These are phyloP conservation scores for Heliosperma pusillum DNA, from an alignment of 148 eudicot genomes.

Conservation along the genomic window DNA sequence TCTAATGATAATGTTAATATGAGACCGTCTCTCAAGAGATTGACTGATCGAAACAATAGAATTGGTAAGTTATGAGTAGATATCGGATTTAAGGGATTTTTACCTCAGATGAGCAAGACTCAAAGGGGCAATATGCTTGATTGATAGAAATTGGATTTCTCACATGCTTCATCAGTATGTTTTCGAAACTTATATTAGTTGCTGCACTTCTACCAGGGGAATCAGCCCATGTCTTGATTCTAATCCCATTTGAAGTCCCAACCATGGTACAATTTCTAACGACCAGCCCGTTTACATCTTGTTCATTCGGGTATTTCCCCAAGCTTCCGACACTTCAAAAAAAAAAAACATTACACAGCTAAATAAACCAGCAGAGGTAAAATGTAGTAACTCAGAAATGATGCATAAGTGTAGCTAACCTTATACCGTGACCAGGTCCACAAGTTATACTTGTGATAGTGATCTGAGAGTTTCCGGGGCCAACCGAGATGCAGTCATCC, in stretches of 20 bases:
- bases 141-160: constrained; percentile 52
- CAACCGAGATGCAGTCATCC: constrained; percentile 59
- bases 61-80: no score
- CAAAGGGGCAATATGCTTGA: constrained; percentile 46
- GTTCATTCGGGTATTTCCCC: constrained; percentile 47
- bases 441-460: constrained; percentile 43
- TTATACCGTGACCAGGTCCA: constrained; percentile 63
- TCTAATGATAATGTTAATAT: no score
- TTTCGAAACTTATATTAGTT: constrained; percentile 43
- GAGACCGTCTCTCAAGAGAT: neutral
- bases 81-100: neutral
- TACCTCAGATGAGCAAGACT: constrained; percentile 44
- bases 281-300: constrained; percentile 41
- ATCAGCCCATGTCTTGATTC: constrained; percentile 63
- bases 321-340: constrained; percentile 46
- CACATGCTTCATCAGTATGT: constrained; percentile 51
- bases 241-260: constrained; percentile 50
- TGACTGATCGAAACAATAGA: no score
- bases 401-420: constrained; percentile 14
- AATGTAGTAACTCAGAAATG: neutral
- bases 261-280: constrained; percentile 40
- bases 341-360: neutral
- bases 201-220: constrained; percentile 42
- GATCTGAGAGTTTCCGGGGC: constrained; percentile 43
- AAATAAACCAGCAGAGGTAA: neutral